Conservation (phyloP, 805 yeast species). For the Candida gorgasii region DNA sequence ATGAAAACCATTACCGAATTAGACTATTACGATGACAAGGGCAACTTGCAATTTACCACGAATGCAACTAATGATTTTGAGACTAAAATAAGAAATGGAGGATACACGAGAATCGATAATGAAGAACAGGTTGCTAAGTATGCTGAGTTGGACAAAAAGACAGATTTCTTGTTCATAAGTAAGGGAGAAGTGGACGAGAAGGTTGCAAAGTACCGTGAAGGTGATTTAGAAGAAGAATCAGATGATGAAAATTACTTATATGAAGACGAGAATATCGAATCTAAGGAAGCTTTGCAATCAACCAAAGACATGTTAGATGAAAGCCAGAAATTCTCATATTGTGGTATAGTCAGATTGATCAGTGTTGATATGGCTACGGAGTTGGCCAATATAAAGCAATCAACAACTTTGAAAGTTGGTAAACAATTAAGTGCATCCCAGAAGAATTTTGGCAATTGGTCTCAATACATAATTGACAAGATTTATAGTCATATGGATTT, state of each 20-base stretch:
- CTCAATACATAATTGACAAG: constrained; percentile 65
- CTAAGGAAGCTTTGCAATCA: constrained; percentile 68
- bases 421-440: constrained; percentile 66
- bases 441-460: constrained; percentile 83
- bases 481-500: constrained; percentile 82
- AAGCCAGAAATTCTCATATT: constrained; percentile 86
- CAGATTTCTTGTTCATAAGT: constrained; percentile 50
- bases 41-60: constrained; percentile 52
- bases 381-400: constrained; percentile 59
- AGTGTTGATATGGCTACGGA: constrained; percentile 80
- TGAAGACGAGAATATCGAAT: constrained; percentile 43
- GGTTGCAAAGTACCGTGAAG: constrained; percentile 27
- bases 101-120: constrained; percentile 86
- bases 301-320: constrained; percentile 82
- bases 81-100: constrained; percentile 47
- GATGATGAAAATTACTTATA: constrained; percentile 16
- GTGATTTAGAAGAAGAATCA: constrained; percentile 21
- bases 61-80: constrained; percentile 19
- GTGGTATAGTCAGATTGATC: constrained; percentile 76
- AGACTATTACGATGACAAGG: constrained; percentile 80
- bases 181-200: constrained; percentile 20
- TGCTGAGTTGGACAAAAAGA: constrained; percentile 48
- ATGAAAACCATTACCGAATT: constrained; percentile 80
- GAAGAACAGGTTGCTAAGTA: constrained; percentile 84
- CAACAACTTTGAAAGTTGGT: constrained; percentile 55